These are phyloP conservation scores for Canavalia ensiformis DNA, from an alignment of 306 rosid genomes.

Conservation along the genomic window DNA sequence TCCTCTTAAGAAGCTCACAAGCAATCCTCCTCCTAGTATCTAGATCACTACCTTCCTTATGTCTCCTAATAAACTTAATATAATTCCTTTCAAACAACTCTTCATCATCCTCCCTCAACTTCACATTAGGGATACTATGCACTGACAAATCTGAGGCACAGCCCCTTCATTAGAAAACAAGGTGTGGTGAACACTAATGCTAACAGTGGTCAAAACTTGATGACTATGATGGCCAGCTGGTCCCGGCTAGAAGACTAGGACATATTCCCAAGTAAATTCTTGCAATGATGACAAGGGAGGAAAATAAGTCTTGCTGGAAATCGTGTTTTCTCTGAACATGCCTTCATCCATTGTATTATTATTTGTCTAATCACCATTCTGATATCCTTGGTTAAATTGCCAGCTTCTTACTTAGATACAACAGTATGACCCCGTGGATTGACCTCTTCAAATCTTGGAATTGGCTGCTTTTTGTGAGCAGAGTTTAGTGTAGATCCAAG, in stretches of 20 bases:
- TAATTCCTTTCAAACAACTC: slow-evolving; percentile 89
- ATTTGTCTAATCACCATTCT: too few relatives aligned
- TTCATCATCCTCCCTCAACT: slow-evolving; percentile 93
- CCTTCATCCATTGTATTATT: too few relatives aligned
- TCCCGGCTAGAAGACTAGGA: slow-evolving; percentile 81
- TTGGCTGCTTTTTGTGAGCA: too few relatives aligned
- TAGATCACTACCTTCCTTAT: slow-evolving; percentile 98
- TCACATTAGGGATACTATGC: slow-evolving; percentile 94
- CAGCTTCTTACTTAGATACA: too few relatives aligned
- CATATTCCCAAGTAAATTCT: slow-evolving; percentile 74
- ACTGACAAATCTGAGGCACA: slow-evolving; percentile 88
- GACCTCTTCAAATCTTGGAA: too few relatives aligned
- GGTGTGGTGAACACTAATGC: slow-evolving; percentile 89
- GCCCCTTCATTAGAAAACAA: slow-evolving; percentile 83
- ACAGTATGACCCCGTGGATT: too few relatives aligned
- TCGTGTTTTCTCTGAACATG: too few relatives aligned
- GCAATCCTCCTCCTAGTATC: slow-evolving; percentile 99
- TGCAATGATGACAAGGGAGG: too few relatives aligned
- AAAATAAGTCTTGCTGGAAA: too few relatives aligned
- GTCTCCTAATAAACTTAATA: slow-evolving; percentile 91
- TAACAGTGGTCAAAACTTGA: slow-evolving; percentile 94
- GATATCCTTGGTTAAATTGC: too few relatives aligned
- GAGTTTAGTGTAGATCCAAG: too few relatives aligned
- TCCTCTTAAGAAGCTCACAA: slow-evolving; percentile 80
- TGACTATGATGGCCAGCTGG: slow-evolving; percentile 83